Evolutionary conservation across 164 flowering plant species (phyloP), one percentile per base, ranked within the genome.

Genomic region (Stephania cephalantha): DNA sequence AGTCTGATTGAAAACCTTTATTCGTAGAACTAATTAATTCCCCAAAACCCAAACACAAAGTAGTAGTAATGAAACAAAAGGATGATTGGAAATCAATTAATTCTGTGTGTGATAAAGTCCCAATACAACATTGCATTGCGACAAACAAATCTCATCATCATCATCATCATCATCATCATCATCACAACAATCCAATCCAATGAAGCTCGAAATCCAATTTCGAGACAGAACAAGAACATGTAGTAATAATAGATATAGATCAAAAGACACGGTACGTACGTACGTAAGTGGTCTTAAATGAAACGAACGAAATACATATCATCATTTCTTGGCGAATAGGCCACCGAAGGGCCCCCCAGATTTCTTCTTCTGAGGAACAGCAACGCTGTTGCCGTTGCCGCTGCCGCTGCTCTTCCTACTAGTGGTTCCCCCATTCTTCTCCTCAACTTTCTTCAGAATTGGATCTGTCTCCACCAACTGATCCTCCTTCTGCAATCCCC

Each of bases 401-500:
- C 42, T 35, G 42, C 42, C 4, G 42, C 42, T 52, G 73, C 70
- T 83, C 85, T 86, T 89, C 66, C 85, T 68, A 68, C 82, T 82
- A 46, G 71, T 71, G 71, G 78, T 75, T 70, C 73, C 65, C 2
- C 81, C 80, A 29, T 68, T 82, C 84, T 88, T 88, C 71, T 84
- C 96, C 79, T 94, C 98, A 53, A 85, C 96, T 82, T 94, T 94
- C 87, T 92, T 83, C 76, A 94, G 90, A 46, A 94, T 78, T 0
- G 98, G 98, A 69, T 94, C 98, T n/a, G 91, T 88, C 82, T 92
- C 98, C 29, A 81, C 78, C 58, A 92, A 78, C 82, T 90, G 95
- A 42, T 94, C 97, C 74, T 89, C 82, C 80, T 94, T 94, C 78
- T 68, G 75, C 63, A 92, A 61, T 2, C 79, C 85, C 20, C 96